Base-by-base conservation (phyloP, 2,329 filamentous ascomycete genomes). In the Aureobasidium sp. region DNA sequence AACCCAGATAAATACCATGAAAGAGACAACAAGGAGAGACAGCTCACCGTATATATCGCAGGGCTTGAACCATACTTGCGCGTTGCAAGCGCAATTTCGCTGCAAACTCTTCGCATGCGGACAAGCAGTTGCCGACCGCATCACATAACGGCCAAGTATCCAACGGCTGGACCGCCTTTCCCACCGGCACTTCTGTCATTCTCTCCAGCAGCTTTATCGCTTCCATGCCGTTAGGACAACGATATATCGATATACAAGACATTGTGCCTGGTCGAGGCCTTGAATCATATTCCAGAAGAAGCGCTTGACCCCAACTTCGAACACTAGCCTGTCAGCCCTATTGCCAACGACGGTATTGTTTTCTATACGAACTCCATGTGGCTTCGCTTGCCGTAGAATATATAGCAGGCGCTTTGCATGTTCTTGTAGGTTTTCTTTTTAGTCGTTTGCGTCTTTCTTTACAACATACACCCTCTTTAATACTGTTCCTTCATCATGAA, bases 171-270 rank as follows among this genome's bases (percentile, higher is more conserved):
- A 20, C 44, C 49, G 55, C 42, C 55, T 27, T 58, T 47, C 29
- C 34, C 39, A 39, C 56, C 56, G 56, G 39, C 44, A 59, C 56
- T 44, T 56, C 52, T 44, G 52, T 56, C 52, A 56, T 56, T 9
- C 15, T 36, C 36, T 34, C n/a, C 41, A 45, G 7, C 20, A 37
- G 20, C 29, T 36, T 31, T 47, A n/a, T 47, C 31, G n/a, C 22
- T 29, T 37, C 15, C 2, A 20, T 58, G 8, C 55, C 55, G 55
- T 20, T 49, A 37, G 31, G 56, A 22, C n/a, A 48, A 48, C 36
- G 20, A 41, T 59, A 31, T 59, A 59, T 48, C 31, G 44, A 59
- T 37, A 49, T 41, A 27, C 56, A 25, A 48, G 56, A 59, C 56
- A 48, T 59, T 39, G 7, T 2, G 11, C 17, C 42, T 49, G 44